phyloP scores from a whole-genome alignment of 1,284 basidiomycete species.

The Trichosporon inkin region DNA sequence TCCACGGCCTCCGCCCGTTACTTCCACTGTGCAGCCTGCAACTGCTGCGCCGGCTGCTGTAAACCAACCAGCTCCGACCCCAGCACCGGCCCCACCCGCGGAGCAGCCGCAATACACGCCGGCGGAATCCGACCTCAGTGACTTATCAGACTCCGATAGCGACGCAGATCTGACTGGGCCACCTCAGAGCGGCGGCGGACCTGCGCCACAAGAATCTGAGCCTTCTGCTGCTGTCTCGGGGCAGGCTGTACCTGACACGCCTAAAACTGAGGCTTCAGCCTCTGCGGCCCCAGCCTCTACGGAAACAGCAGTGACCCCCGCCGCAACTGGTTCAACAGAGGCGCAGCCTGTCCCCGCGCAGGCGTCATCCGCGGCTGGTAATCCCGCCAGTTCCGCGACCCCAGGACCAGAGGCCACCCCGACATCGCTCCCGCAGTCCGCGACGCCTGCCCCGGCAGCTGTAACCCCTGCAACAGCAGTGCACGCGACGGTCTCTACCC shows the following conservation, averaged over 20 bases:
- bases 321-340: not conserved
- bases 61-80: not conserved
- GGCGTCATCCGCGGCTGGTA: not conserved
- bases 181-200: constrained; percentile 39
- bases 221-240: too few relatives aligned
- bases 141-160: constrained; percentile 28
- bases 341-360: not conserved
- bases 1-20: not conserved
- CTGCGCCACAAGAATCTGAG: not conserved
- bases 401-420: not conserved
- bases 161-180: constrained; percentile 39
- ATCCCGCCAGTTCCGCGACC: not conserved
- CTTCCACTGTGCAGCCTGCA: too few relatives aligned
- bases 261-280: not conserved
- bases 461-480: not conserved
- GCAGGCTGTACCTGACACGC: not conserved
- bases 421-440: not conserved
- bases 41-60: not conserved
- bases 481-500: not conserved
- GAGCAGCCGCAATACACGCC: not conserved
- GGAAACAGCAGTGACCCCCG: not conserved
- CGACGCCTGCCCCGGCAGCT: not conserved
- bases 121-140: constrained; percentile 10
- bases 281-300: not conserved
- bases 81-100: not conserved